Percentiles rank a stretch among this genome's conserved stretches.
phyloP scores from a whole-genome alignment of 2,329 filamentous ascomycete genomes.

The Colletotrichum tofieldiae region DNA sequence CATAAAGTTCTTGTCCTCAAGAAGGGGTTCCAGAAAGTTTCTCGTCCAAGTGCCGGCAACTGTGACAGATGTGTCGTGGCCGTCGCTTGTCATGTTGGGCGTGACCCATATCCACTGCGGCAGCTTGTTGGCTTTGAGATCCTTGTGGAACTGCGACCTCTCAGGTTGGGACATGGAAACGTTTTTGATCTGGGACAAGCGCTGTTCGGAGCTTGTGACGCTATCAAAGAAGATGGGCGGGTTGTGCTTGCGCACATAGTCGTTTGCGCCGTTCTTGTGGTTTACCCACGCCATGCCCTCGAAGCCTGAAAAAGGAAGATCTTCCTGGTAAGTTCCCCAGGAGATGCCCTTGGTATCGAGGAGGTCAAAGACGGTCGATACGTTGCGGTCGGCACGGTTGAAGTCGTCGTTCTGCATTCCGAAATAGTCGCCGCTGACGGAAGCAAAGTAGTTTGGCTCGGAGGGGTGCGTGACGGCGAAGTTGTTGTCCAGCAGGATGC shows the following conservation, averaged over 20 bases:
- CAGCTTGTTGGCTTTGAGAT: constrained; percentile 74
- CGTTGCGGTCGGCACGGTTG: constrained; percentile 69
- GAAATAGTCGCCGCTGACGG: constrained; percentile 75
- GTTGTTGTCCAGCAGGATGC: constrained; percentile 53
- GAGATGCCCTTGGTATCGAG: constrained; percentile 76
- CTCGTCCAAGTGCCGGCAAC: constrained; percentile 79
- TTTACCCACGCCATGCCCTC: constrained; percentile 77
- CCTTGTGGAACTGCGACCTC: constrained; percentile 72
- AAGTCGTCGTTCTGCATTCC: constrained; percentile 76
- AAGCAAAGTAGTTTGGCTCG: constrained; percentile 78
- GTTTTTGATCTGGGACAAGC: constrained; percentile 82
- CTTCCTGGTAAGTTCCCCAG: constrained; percentile 84
- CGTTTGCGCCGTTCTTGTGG: constrained; percentile 75
- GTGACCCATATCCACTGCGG: constrained; percentile 83
- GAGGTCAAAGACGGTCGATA: constrained; percentile 79
- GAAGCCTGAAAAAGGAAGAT: constrained; percentile 82
- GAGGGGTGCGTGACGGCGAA: constrained; percentile 75
- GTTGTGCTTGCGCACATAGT: constrained; percentile 90
- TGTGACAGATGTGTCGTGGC: constrained; percentile 81
- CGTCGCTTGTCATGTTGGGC: constrained; percentile 83
- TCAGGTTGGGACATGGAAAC: constrained; percentile 63
- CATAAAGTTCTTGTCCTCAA: constrained; percentile 80
- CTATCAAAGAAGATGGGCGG: constrained; percentile 76
- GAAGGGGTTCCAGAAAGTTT: constrained; percentile 78
- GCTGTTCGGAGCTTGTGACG: constrained; percentile 70